Evolutionary conservation across 257 asterid species (phyloP), one percentile per base, ranked within the genome.

Genomic region (Ocimum tenuiflorum): DNA sequence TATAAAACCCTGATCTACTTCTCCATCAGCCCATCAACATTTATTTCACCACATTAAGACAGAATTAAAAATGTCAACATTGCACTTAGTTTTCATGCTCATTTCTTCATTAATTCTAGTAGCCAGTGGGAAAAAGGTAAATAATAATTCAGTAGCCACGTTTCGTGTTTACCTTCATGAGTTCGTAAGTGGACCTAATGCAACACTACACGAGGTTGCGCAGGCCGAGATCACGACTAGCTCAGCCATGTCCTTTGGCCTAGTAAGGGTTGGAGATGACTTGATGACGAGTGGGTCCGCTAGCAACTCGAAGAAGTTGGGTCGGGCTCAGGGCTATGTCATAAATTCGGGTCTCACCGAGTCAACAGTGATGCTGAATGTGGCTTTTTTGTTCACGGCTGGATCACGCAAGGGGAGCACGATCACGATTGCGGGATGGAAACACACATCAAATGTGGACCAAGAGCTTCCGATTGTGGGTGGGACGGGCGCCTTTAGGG

Each of bases 191-290:
- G 60, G 60, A 8, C 36, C 50, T 2, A 64, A 49, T 24, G 60
- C 69, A 15, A 64, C 49, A 4, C 35, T 35, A 0, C 49, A 22
- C 2, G 60, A 64, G 69, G 49, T 64, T 9, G 69, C 60, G 0
- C 38, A 49, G 7, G 23, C 69, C 59, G 5, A 49, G 7, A 31
- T 54, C 12, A 55, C 65, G 2, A 9, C 65, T 0, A 6, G n/a
- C 8, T 41, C 65, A 0, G 0, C 65, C 4, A 67, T 49, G 4
- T 27, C 38, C 6, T 67, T 67, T 14, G 73, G 73, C 38, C 58
- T 29, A 8, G 58, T 67, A 0, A 55, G 46, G n/a, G 56, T 45
- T 0, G 7, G 22, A n/a, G 65, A 67, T 33, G 49, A 27, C 36
- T 0, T 17, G 17, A 43, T 67, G 1, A 55, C 73, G 0, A 20